phyloP scores from a whole-genome alignment of 352 stramenopile species.

The Pythium myriotylum region DNA sequence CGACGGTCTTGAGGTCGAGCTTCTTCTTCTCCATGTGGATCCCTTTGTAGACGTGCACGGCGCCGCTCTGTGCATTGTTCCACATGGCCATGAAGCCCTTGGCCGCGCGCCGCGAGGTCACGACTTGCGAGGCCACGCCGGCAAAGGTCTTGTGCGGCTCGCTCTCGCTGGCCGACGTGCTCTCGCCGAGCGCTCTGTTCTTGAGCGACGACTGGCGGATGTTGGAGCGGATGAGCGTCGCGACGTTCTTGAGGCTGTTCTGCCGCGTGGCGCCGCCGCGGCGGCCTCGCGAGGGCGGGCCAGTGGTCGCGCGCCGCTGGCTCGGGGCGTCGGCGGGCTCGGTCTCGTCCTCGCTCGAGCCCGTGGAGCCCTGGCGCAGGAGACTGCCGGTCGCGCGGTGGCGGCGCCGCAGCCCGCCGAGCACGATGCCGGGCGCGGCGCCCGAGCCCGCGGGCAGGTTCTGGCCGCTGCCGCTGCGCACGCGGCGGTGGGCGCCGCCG shows the following conservation, averaged over 20 bases:
- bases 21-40: slow-evolving; percentile 93
- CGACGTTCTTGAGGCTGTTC: slow-evolving; percentile 65
- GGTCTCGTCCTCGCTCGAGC: slow-evolving; percentile 35
- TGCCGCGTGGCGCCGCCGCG: slow-evolving; percentile 25
- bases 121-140: slow-evolving; percentile 72
- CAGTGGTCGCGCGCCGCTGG: background rate
- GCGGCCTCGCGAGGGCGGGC: background rate
- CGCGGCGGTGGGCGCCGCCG: slow-evolving; percentile 33
- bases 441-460: slow-evolving; percentile 32
- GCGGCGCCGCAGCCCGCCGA: slow-evolving; percentile 41
- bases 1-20: slow-evolving; percentile 70
- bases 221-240: slow-evolving; percentile 61
- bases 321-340: background rate
- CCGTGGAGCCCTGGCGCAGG: slow-evolving; percentile 26
- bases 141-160: slow-evolving; percentile 51
- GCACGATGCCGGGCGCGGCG: slow-evolving; percentile 36
- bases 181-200: background rate
- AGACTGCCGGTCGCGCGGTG: slow-evolving; percentile 30
- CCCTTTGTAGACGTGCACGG: slow-evolving; percentile 72
- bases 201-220: slow-evolving; percentile 40
- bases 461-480: slow-evolving; percentile 60
- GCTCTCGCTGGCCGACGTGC: slow-evolving; percentile 7
- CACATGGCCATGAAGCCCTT: slow-evolving; percentile 81
- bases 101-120: slow-evolving; percentile 68
- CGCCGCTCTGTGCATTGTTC: slow-evolving; percentile 45